Percentiles rank a stretch among this genome's conserved stretches.
These are phyloP conservation scores for Dichotomocladium elegans DNA, from an alignment of 371 early-diverging fungal species.

Conservation along the genomic window DNA sequence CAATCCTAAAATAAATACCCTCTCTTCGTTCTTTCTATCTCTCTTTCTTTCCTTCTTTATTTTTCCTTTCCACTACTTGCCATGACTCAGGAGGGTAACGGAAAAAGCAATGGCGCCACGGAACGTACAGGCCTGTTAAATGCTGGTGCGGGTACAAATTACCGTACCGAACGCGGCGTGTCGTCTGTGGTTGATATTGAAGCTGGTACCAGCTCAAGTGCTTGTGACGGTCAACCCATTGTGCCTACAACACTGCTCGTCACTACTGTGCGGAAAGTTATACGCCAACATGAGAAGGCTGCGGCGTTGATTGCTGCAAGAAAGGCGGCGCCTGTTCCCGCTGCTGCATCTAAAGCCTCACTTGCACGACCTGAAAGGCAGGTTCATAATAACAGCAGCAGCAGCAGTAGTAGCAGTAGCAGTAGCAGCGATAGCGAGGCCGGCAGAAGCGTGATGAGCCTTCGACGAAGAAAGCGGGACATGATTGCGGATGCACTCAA, in stretches of 20 bases:
- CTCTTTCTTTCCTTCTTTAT: not conserved
- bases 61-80: not conserved
- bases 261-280: constrained; percentile 27
- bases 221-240: not conserved
- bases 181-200: constrained; percentile 6
- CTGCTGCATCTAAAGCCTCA: not conserved
- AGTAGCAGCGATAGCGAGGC: constrained; percentile 16
- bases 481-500: constrained; percentile 21
- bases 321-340: not conserved
- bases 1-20: not conserved
- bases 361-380: not conserved
- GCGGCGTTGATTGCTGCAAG: not conserved
- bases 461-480: constrained; percentile 22
- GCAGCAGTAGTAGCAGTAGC: constrained; percentile 9
- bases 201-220: not conserved
- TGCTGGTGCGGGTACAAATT: not conserved
- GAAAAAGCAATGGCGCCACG: not conserved
- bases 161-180: not conserved
- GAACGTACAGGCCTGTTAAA: constrained; percentile 4
- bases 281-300: constrained; percentile 20
- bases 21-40: not conserved
- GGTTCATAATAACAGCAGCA: not conserved
- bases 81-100: constrained; percentile 1
- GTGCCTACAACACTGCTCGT: constrained; percentile 21
- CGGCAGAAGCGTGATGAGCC: constrained; percentile 4